A percentile compares a stretch with the other conserved stretches of the same genome.
These are phyloP conservation scores for Metarhizium album DNA, from an alignment of 2,329 filamentous ascomycete genomes.

Conservation along the genomic window DNA sequence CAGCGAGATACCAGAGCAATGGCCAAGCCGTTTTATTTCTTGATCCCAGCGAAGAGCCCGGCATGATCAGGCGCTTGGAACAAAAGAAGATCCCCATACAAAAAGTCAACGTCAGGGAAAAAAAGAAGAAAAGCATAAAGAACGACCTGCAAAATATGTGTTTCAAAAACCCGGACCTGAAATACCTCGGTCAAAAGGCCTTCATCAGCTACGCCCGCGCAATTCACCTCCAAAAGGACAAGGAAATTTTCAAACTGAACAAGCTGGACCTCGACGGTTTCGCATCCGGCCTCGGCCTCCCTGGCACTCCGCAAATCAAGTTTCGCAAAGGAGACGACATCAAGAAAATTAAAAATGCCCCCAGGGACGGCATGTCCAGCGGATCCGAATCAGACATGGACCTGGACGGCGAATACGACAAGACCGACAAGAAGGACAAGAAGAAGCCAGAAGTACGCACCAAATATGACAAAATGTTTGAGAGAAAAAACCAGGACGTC, in stretches of 20 bases:
- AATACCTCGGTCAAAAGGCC: slow-evolving; percentile 91
- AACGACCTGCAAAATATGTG: slow-evolving; percentile 87
- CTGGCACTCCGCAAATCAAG: slow-evolving; percentile 85
- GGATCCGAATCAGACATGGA: slow-evolving; percentile 48
- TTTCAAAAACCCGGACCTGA: slow-evolving; percentile 87
- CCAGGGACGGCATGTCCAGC: slow-evolving; percentile 54
- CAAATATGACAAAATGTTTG: slow-evolving; percentile 97
- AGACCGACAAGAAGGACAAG: slow-evolving; percentile 34
- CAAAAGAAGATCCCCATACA: slow-evolving; percentile 85
- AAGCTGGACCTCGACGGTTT: slow-evolving; percentile 78
- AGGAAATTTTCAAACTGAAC: slow-evolving; percentile 78
- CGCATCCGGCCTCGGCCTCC: slow-evolving; percentile 75
- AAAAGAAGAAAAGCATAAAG: slow-evolving; percentile 80
- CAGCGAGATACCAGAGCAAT: slow-evolving; percentile 82
- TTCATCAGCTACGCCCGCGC: slow-evolving; percentile 86
- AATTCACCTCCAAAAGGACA: slow-evolving; percentile 80
- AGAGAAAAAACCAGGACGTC: slow-evolving; percentile 90
- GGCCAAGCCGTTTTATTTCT: slow-evolving; percentile 85
- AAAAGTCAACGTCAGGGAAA: slow-evolving; percentile 74
- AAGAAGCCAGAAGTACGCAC: slow-evolving; percentile 71
- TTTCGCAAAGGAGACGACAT: slow-evolving; percentile 84
- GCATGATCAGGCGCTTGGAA: slow-evolving; percentile 78
- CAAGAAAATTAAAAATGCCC: slow-evolving; percentile 79
- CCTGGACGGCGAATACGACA: slow-evolving; percentile 27
- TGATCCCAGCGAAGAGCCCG: slow-evolving; percentile 81